Evolutionary conservation across 2,329 filamentous ascomycete genomes (phyloP), one percentile per base, ranked within the genome.

Genomic region (Cytospora schulzeri): DNA sequence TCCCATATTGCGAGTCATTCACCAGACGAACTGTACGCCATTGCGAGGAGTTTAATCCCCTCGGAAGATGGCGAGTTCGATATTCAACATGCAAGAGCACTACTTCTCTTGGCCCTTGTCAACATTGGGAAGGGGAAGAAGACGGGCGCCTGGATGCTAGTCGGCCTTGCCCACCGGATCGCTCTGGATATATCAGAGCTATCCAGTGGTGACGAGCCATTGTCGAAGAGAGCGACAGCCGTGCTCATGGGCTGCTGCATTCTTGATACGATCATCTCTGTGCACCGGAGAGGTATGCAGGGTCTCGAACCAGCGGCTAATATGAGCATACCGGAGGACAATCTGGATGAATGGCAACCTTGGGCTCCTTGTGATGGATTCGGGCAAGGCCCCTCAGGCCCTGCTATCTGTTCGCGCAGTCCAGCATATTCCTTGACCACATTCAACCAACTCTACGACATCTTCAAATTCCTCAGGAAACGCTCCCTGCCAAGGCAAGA

Each of bases 281-380:
- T 83, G 22, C 78, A 82, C 11, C 76, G 87, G 4, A 76, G 79
- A n/a, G 79, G 79, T 38, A 75, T 78, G 12, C 78, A 83, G 2
- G 82, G 84, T 70, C 77, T 88, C 8, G 76, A 76, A 62, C 71
- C 75, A 12, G 77, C 79, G 17, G 81, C 85, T 59, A 72, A 73
- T 58, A 65, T 81, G 33, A 74, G 76, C 3, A 76, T 90, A 2
- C 80, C 85, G 29, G 88, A 91, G 73, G 87, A 90, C 69, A 88
- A 88, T 1, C 76, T 89, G 24, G 90, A 92, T 70, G 89, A 92
- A 76, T 92, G 89, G 89, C 86, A 90, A 68, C 86, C 88, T 1
- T 92, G 90, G 90, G 80, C 81, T 22, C 84, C 87, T 29, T 79
- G 80, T 65, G 69, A 72, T 4, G 77, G 74, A 3, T 79, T 80